Evolutionary conservation across 2,329 filamentous ascomycete species (phyloP), one percentile per base, ranked within the genome.

Genomic region (Pezicula carpinea): DNA sequence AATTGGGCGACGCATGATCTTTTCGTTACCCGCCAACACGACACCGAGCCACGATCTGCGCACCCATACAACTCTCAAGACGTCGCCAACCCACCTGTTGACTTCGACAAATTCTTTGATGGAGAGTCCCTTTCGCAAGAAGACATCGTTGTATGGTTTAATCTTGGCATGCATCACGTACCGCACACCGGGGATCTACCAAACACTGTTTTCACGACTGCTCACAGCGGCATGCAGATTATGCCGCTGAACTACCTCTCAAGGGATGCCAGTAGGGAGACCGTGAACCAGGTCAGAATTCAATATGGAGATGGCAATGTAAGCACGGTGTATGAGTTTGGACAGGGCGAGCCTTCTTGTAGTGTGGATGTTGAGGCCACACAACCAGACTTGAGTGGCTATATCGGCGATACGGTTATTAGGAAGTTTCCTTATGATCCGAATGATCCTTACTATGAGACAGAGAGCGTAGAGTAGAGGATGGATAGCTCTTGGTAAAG

Each of bases 141-240:
- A 55, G 71, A 74, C 45, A 21, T 54, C 10, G 75, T 79, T 3
- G 44, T 79, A 11, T 80, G 72, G 69, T 67, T 80, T 49, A 80
- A 76, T 48, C 55, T 76, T 6, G 77, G 77, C 14, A 80, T 76
- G 72, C 76, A 81, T 54, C 77, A 81, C 56, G 61, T 79, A n/a
- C 73, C 77, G 8, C 71, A 76, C 54, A 73, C 75, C 2, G 70
- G 69, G 17, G 75, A 77, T 53, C 58, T 79, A 11, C 76, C 76
- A 15, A 77, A 77, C 54, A 79, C 76, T 23, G 38, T 47, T 43
- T 69, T 72, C 59, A 73, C 69, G 14, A 69, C 69, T 8, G 71
- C 72, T 2, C 71, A 74, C 49, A 65, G 64, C 1, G 67, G 68
- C 18, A 58, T 76, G 36, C 60, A 67, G 31, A 64, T 74, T 52